Conservation (phyloP, 805 yeast species). For the Hanseniaspora valbyensis region DNA sequence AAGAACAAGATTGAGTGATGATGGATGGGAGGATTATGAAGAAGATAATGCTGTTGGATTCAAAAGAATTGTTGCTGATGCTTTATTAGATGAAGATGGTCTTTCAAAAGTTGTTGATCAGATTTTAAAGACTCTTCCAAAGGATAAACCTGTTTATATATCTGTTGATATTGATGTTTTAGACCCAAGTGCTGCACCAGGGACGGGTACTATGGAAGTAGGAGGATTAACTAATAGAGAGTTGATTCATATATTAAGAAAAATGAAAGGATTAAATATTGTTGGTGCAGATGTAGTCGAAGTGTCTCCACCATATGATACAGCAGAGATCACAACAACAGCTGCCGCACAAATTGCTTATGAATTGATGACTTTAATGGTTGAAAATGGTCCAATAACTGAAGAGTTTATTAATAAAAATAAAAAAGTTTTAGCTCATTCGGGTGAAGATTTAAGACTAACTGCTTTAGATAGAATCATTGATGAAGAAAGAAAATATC, state of each 20-base stretch:
- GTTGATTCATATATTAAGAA: conserved; percentile 46
- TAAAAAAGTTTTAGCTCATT: neutral
- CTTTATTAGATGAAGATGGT: conserved; percentile 54
- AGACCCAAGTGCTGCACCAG: conserved; percentile 66
- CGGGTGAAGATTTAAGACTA: conserved; percentile 6
- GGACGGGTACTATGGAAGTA: conserved; percentile 68
- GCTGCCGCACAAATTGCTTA: conserved; percentile 63
- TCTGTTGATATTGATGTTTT: conserved; percentile 55
- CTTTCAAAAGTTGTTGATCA: conserved; percentile 44
- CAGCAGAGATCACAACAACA: conserved; percentile 53
- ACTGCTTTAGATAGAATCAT: conserved; percentile 12
- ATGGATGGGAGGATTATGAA: conserved; percentile 51
- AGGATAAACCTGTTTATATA: conserved; percentile 55
- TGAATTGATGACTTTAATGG: conserved; percentile 67
- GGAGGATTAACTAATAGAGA: conserved; percentile 68
- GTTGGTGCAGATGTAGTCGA: conserved; percentile 74
- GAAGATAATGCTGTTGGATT: conserved; percentile 65
- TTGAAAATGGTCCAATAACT: conserved; percentile 38
- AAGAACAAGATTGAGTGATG: conserved; percentile 50
- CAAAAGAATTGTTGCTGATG: conserved; percentile 58
- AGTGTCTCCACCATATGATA: conserved; percentile 56
- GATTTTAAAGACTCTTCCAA: conserved; percentile 45
- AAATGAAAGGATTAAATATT: conserved; percentile 46
- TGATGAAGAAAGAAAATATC: conserved; percentile 6
- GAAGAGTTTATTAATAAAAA: conserved; percentile 2